Base-by-base conservation (phyloP, 1,139 yeast genomes). In the Sugiyamaella grinbergsii region DNA sequence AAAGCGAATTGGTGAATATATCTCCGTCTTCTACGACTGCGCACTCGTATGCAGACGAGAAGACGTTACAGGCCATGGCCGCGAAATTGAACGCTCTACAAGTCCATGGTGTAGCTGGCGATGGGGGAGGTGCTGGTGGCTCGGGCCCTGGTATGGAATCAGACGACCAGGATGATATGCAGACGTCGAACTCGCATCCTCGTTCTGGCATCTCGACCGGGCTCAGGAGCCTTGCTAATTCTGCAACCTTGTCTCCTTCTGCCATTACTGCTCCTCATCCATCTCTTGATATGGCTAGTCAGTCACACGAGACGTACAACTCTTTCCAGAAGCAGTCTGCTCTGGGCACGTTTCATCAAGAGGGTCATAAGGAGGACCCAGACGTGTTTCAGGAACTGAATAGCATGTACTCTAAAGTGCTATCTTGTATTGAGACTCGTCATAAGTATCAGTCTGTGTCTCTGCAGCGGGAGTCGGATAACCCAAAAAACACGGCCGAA, bases 401-500 rank as follows among this genome's bases (percentile, higher is more conserved):
- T 50, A 81, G 78, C 42, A 77, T 93, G 62, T 93, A 85, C 66
- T 67, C 77, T 23, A 82, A 85, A 55, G 87, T 94, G 28, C 80
- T 81, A 55, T 73, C 76, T 34, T 87, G 97, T 64, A 76, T 93
- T 55, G 83, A 80, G 18, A 66, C 87, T 53, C 82, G 99, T 65
- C 83, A 80, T 61, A 85, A 83, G 66, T 94, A 91, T 65, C 85
- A 87, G 69, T 64, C 70, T 1, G 62, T 79, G 5, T 89, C 97
- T 0, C 62, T 81, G 49, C 99, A 94, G 71, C 73, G 81, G 44
- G 88, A 85, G 44, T 67, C 71, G 42, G 84, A 81, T 57, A 93
- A 94, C 67, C 98, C 98, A 1, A 90, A 90, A 66, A 91, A 93
- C 67, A 71, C 68, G 40, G 66, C 69, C 2, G 67, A 64, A 24